A percentile compares a stretch with the other conserved stretches of the same genome.
Conservation (phyloP, 2,329 filamentous ascomycete species). For the Diplocarpon rosae region DNA sequence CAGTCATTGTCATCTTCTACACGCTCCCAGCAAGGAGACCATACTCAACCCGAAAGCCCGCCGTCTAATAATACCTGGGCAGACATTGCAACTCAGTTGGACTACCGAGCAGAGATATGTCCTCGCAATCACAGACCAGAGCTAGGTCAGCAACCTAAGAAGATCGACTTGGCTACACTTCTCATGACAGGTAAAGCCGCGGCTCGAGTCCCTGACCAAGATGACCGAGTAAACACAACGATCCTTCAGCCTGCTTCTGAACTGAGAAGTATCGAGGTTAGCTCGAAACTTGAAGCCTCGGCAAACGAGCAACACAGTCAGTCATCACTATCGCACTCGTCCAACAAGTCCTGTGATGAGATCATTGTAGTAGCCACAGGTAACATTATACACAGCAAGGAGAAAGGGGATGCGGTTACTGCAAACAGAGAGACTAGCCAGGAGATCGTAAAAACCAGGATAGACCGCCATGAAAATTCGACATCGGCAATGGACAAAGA, state of each 20-base stretch:
- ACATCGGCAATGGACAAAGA: slow-evolving; percentile 1
- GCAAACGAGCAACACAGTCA: slow-evolving; percentile 5
- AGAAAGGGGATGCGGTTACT: background rate
- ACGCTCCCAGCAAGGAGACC: no score
- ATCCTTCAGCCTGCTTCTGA: slow-evolving; percentile 1
- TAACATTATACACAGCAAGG: background rate
- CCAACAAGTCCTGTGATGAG: background rate
- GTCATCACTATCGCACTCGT: background rate
- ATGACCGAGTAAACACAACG: background rate
- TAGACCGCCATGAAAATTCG: slow-evolving; percentile 1
- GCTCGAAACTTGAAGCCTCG: slow-evolving; percentile 7
- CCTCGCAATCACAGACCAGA: no score
- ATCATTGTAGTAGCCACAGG: background rate
- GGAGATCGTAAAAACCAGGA: slow-evolving; percentile 3
- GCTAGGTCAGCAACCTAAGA: no score
- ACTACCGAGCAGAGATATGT: background rate
- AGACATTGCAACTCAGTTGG: slow-evolving; percentile 9
- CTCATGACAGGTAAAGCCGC: no score
- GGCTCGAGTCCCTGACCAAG: no score
- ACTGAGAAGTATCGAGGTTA: slow-evolving; percentile 2
- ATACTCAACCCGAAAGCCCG: background rate
- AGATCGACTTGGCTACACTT: no score
- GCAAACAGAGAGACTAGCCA: slow-evolving; percentile 20
- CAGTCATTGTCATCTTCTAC: no score
- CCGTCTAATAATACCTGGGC: background rate